A percentile compares a stretch with the other conserved stretches of the same genome.
These are phyloP conservation scores for Goniomonas avonlea DNA, from an alignment of 78 protist genomes.

Conservation along the genomic window DNA sequence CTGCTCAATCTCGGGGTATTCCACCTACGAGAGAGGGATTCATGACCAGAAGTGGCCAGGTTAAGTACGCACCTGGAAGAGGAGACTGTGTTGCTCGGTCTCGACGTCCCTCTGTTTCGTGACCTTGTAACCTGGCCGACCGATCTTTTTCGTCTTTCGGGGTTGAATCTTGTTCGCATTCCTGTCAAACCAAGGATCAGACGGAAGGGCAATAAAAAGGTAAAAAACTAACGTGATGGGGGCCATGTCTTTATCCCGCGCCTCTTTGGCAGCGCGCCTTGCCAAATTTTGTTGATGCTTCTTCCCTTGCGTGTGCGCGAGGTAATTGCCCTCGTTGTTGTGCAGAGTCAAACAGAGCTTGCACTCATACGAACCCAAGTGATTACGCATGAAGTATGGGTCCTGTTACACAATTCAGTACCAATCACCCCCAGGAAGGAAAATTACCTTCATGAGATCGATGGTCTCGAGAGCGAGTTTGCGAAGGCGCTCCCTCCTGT, in stretches of 20 bases:
- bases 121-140: slow-evolving; percentile 85
- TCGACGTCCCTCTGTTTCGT: slow-evolving; percentile 44
- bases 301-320: slow-evolving; percentile 75
- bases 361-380: slow-evolving; percentile 95
- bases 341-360: slow-evolving; percentile 96
- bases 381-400: slow-evolving; percentile 70
- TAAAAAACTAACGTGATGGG: not conserved
- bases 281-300: slow-evolving; percentile 87
- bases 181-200: not conserved
- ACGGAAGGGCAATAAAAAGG: not conserved
- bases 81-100: slow-evolving; percentile 40
- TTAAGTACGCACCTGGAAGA: slow-evolving; percentile 43
- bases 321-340: slow-evolving; percentile 81
- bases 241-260: not conserved
- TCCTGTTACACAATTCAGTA: slow-evolving; percentile 24
- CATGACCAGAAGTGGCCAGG: no score
- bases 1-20: slow-evolving; percentile 89
- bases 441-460: slow-evolving; percentile 54
- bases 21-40: slow-evolving; percentile 44
- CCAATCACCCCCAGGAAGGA: not conserved
- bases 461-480: slow-evolving; percentile 79
- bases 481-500: slow-evolving; percentile 78
- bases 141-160: slow-evolving; percentile 71
- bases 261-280: slow-evolving; percentile 51
- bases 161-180: not conserved